Evolutionary conservation across 2,329 filamentous ascomycete genomes (phyloP), one percentile per base, ranked within the genome.

Genomic region (Ceratocystis colombiana): DNA sequence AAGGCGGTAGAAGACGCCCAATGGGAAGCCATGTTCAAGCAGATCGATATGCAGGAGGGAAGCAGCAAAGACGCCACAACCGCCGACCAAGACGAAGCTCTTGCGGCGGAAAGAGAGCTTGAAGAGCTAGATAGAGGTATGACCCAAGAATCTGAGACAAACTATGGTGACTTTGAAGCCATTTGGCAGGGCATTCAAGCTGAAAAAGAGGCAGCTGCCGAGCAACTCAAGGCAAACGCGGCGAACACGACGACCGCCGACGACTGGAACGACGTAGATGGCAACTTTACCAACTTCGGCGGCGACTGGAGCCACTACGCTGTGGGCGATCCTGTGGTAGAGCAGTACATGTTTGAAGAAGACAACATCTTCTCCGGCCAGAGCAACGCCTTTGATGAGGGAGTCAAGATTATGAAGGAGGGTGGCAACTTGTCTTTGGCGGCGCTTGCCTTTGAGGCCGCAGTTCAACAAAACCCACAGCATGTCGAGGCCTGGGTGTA

Each of bases 1-100:
- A 96, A 95, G 76, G 84, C 97, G 77, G 87, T 97, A 12, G 90
- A 96, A 74, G 93, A 99, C 71, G 80, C 88, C 72, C 88, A 96
- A 73, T 97, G 94, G 94, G 93, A 97, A 76, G 90, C 91, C 71
- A 91, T 97, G 75, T 99, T 99, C 75, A 89, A 90, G 67, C 85
- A 94, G 76, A 86, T 96, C 74, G 82, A 87, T 72, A 77, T 82
- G 71, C 75, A 80, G 69, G 78, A 81, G 62, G 75, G 78, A 64
- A 79, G 80, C 71, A 79, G 78, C 65, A 75, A 76, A 46, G 86
- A 86, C 50, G 85, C 87, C 33, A 64, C 46, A 33, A 46, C 53
- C 30, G 46, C 53, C 17, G 28, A 33, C 37, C 48, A 62, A 45
- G 66, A 66, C 20, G 63, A 91, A 95, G 55, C 55, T 59, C 8